These are phyloP conservation scores for Phtheirospermum japonicum DNA, from an alignment of 257 asterid species.

Conservation along the genomic window DNA sequence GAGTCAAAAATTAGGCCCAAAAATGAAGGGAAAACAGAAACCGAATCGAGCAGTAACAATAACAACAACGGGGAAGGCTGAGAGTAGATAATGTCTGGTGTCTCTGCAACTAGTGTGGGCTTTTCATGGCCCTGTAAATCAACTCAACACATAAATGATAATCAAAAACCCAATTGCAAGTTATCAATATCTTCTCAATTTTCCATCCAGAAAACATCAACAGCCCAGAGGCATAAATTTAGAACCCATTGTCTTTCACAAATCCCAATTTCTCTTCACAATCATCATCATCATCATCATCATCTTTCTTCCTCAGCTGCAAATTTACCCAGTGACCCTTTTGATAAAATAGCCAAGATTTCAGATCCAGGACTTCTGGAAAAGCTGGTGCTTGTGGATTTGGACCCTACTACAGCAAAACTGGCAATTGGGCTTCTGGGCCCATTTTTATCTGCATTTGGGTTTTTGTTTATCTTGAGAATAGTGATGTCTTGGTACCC, in stretches of 20 bases:
- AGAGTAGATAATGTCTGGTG: constrained; percentile 35
- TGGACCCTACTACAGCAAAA: constrained; percentile 76
- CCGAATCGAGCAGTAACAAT: constrained; percentile 25
- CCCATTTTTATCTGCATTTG: constrained; percentile 71
- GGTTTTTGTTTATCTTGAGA: constrained; percentile 67
- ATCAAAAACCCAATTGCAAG: constrained; percentile 23
- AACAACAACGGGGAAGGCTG: neutral
- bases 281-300: constrained; percentile 8
- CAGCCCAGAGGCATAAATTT: neutral
- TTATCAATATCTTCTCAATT: neutral
- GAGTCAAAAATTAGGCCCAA: too few species aligned
- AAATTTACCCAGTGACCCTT: constrained; percentile 24
- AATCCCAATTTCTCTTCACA: neutral
- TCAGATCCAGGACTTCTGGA: constrained; percentile 31
- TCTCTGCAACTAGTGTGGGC: constrained; percentile 29
- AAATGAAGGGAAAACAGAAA: constrained; percentile 14
- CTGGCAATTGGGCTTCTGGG: constrained; percentile 64
- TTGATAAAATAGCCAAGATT: constrained; percentile 17
- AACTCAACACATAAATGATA: neutral
- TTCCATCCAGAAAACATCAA: neutral
- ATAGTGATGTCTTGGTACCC: constrained; percentile 96
- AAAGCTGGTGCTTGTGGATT: constrained; percentile 45
- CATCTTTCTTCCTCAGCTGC: constrained; percentile 29
- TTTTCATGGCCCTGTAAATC: constrained; percentile 30
- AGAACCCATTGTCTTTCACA: neutral